A percentile compares a stretch with the other conserved stretches of the same genome.
Conservation (phyloP, 371 early-diverging fungal species). For the Rhizopus delemar region DNA sequence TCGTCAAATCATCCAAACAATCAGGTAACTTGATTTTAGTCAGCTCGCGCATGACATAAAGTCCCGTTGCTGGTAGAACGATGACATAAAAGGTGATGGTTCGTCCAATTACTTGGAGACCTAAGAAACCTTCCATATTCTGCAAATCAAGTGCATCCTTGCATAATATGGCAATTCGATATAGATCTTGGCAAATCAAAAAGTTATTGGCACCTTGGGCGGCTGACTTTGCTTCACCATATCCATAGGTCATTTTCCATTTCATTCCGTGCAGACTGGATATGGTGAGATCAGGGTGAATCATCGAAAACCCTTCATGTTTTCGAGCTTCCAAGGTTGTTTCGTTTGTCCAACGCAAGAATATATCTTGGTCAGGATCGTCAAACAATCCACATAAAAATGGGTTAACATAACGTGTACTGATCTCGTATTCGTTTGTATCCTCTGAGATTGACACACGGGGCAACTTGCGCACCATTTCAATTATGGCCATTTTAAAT, state of each 20-base stretch:
- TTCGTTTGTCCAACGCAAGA: too few relatives aligned
- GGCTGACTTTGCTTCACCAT: slow-evolving; percentile 27
- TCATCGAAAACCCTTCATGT: too few relatives aligned
- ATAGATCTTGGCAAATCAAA: slow-evolving; percentile 21
- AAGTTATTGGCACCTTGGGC: slow-evolving; percentile 17
- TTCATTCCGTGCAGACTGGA: slow-evolving; percentile 11
- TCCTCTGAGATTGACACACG: too few relatives aligned
- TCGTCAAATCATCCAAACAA: slow-evolving; percentile 20
- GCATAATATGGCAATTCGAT: slow-evolving; percentile 26
- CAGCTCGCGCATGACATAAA: slow-evolving; percentile 20
- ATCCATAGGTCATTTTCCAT: slow-evolving; percentile 21
- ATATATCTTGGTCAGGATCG: too few relatives aligned
- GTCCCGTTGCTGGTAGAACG: slow-evolving; percentile 19
- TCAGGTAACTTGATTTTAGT: slow-evolving; percentile 18
- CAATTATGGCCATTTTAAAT: too few relatives aligned
- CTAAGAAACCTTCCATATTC: slow-evolving; percentile 19
- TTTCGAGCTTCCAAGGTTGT: too few relatives aligned
- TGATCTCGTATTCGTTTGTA: too few relatives aligned
- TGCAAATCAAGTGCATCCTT: slow-evolving; percentile 25
- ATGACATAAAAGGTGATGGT: slow-evolving; percentile 22
- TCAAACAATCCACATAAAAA: too few relatives aligned
- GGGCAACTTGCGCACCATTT: too few relatives aligned
- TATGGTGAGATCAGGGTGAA: too few relatives aligned
- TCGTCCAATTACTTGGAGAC: slow-evolving; percentile 21
- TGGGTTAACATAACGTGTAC: too few relatives aligned